Evolutionary conservation across 2,329 filamentous ascomycete species (phyloP).

Genomic region (Calonectria multiphialidica): DNA sequence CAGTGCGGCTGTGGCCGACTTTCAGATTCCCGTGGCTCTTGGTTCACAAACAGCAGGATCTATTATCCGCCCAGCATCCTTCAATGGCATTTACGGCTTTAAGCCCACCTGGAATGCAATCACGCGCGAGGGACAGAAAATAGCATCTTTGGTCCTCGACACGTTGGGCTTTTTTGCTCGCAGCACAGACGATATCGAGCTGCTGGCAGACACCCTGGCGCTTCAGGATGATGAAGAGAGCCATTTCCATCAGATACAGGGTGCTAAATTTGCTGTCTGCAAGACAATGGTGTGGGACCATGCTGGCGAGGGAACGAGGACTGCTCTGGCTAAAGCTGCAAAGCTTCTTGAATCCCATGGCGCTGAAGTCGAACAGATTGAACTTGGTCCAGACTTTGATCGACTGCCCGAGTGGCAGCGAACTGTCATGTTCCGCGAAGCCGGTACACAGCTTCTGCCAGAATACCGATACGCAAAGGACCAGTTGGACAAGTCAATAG

Average conservation of each 20-base stretch:
- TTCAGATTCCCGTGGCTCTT: constrained; percentile 70
- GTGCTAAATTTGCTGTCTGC: constrained; percentile 65
- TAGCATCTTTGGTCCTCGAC: constrained; percentile 70
- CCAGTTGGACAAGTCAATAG: constrained; percentile 58
- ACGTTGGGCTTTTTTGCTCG: constrained; percentile 73
- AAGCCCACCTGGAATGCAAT: constrained; percentile 77
- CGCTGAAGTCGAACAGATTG: constrained; percentile 67
- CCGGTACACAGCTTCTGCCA: constrained; percentile 63
- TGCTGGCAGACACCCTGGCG: constrained; percentile 66
- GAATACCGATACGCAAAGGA: constrained; percentile 64
- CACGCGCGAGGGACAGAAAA: constrained; percentile 70
- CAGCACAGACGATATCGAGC: constrained; percentile 67
- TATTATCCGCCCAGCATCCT: constrained; percentile 73
- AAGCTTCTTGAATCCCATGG: constrained; percentile 58
- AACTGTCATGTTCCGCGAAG: constrained; percentile 64
- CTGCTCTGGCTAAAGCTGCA: constrained; percentile 56
- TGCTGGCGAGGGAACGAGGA: constrained; percentile 57
- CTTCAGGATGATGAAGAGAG: constrained; percentile 62
- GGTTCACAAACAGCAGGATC: constrained; percentile 77
- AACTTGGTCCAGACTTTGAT: constrained; percentile 62
- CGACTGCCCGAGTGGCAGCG: constrained; percentile 65
- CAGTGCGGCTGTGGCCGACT: constrained; percentile 74
- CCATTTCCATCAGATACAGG: constrained; percentile 52
- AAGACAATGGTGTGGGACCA: constrained; percentile 65
- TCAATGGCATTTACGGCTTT: constrained; percentile 73